Evolutionary conservation across 2,329 filamentous ascomycete genomes (phyloP).

Genomic region (Verticillium isaacii): DNA sequence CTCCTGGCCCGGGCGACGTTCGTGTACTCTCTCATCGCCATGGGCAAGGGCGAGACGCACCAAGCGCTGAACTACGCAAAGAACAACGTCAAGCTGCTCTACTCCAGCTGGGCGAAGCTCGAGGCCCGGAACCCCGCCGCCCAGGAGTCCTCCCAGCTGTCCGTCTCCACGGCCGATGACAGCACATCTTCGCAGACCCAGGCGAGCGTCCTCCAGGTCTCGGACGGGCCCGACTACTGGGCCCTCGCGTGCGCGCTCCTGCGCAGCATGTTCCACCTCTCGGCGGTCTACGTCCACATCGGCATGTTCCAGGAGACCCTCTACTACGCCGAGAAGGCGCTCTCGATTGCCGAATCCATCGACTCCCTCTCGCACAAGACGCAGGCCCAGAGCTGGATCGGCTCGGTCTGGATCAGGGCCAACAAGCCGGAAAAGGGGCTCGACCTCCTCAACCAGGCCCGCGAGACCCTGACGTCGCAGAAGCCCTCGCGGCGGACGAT

Average conservation of each 20-base stretch:
- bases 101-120: slow-evolving; percentile 50
- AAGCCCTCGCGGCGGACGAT: slow-evolving; percentile 38
- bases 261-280: slow-evolving; percentile 66
- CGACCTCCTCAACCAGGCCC: slow-evolving; percentile 48
- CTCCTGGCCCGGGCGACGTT: slow-evolving; percentile 56
- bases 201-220: slow-evolving; percentile 33
- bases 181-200: slow-evolving; percentile 8
- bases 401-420: slow-evolving; percentile 51
- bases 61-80: slow-evolving; percentile 54
- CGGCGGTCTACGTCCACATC: slow-evolving; percentile 73
- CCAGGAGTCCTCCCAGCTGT: background rate
- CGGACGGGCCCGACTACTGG: slow-evolving; percentile 65
- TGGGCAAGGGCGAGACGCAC: slow-evolving; percentile 57
- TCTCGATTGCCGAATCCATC: slow-evolving; percentile 68
- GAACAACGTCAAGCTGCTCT: slow-evolving; percentile 50
- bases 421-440: slow-evolving; percentile 55
- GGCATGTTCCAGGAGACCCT: slow-evolving; percentile 85
- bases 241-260: slow-evolving; percentile 69
- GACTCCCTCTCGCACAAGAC: slow-evolving; percentile 55
- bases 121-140: slow-evolving; percentile 23
- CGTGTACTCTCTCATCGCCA: slow-evolving; percentile 59
- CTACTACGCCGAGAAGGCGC: slow-evolving; percentile 81
- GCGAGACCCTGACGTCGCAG: slow-evolving; percentile 38
- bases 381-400: slow-evolving; percentile 50
- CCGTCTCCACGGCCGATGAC: slow-evolving; percentile 19